phyloP scores from a whole-genome alignment of 2,329 filamentous ascomycete species.

The Escovopsis sp. region DNA sequence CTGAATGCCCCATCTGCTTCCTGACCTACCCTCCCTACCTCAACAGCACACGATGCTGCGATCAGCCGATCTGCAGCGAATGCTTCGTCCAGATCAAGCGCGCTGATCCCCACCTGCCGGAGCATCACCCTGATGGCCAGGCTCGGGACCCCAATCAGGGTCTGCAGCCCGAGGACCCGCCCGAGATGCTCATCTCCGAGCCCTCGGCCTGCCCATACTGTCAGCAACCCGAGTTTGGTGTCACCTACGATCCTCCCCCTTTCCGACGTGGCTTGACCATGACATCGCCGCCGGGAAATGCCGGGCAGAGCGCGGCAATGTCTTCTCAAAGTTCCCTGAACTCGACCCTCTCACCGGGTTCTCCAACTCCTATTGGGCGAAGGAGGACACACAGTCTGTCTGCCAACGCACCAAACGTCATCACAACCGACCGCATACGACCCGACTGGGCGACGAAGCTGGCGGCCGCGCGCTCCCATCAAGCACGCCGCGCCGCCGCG shows the following conservation, averaged over 20 bases:
- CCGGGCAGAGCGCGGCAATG: slow-evolving; percentile 50
- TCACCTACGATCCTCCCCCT: slow-evolving; percentile 82
- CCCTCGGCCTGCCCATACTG: slow-evolving; percentile 90
- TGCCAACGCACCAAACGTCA: slow-evolving; percentile 68
- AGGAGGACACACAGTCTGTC: slow-evolving; percentile 50
- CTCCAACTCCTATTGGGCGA: slow-evolving; percentile 23
- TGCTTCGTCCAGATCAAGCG: slow-evolving; percentile 98
- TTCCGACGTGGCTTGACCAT: slow-evolving; percentile 76
- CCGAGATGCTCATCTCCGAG: slow-evolving; percentile 69
- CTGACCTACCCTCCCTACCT: slow-evolving; percentile 89
- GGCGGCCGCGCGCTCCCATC: slow-evolving; percentile 68
- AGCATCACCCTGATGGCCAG: slow-evolving; percentile 47
- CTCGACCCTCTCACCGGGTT: slow-evolving; percentile 34
- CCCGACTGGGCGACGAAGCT: slow-evolving; percentile 93
- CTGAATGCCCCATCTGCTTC: slow-evolving; percentile 93
- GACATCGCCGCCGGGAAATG: slow-evolving; percentile 27
- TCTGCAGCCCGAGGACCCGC: slow-evolving; percentile 32
- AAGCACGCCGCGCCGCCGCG: slow-evolving; percentile 73
- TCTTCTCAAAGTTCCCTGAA: slow-evolving; percentile 73
- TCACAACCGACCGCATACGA: slow-evolving; percentile 82
- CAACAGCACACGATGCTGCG: slow-evolving; percentile 88
- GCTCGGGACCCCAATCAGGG: slow-evolving; percentile 21
- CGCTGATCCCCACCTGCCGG: slow-evolving; percentile 76
- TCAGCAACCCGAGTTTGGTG: slow-evolving; percentile 84
- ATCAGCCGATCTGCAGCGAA: slow-evolving; percentile 92